Evolutionary conservation across 768 basidiomycete genomes (phyloP), one percentile per base, ranked within the genome.

Genomic region (Kwoniella europaea): DNA sequence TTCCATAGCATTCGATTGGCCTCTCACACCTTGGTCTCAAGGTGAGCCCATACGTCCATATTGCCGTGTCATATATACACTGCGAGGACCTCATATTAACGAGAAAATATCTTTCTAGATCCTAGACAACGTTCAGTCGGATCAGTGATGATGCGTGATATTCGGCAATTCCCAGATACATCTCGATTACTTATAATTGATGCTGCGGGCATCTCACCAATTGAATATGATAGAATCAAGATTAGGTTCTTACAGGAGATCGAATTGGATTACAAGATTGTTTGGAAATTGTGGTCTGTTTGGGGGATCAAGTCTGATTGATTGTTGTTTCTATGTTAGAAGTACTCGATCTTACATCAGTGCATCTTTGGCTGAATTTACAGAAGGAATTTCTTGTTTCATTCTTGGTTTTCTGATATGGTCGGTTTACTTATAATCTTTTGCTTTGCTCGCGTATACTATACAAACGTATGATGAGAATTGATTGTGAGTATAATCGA

Each of bases 181-280:
- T 58, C 57, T 10, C 22, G 57, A 29, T 58, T 58, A 58, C 29
- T 58, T 2, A 58, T 58, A 10, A 58, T 58, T 58, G 57, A 58
- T 35, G 57, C 24, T 29, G 57, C 57, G 22, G 57, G 57, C 7
- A 58, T 58, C 22, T 35, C 57, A 10, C 57, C 57, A n/a, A 3
- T 13, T 3, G 57, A 58, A 16, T 58, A 58, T n/a, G 57, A 58
- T 58, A 12, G 57, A 35, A 58, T 58, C 57, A 58, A 58, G 27
- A 35, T 58, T 5, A 27, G 27, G 27, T 58, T 58, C 9, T 41
- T 58, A n/a, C 57, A 58, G 27, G 57, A 58, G 27, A 16, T 58
- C 2, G 57, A 58, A n/a, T 13, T 58, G 57, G 27, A 58, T 58
- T 58, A 35, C 7, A 58, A 58, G 57, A 35, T 58, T 3, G 15